phyloP scores from a whole-genome alignment of 176 grass and related monocot species.

The Poa annua region DNA sequence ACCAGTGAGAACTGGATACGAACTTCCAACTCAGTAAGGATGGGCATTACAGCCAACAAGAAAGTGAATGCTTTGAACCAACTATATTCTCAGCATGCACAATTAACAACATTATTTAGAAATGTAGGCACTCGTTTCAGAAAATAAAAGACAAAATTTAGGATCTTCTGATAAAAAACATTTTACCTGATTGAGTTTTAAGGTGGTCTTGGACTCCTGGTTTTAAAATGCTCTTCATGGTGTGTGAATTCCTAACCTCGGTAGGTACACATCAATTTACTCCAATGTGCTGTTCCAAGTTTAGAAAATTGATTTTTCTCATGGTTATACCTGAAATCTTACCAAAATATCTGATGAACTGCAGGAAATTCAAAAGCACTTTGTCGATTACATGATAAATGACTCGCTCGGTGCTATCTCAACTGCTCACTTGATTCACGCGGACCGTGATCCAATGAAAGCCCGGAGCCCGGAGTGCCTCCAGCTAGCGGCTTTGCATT shows the following conservation, averaged over 20 bases:
- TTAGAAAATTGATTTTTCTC: background rate
- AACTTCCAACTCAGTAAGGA: background rate
- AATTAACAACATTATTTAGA: slow-evolving; percentile 11
- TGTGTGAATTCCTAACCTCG: background rate
- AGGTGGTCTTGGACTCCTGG: background rate
- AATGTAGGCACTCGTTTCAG: background rate
- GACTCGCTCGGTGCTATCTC: slow-evolving; percentile 77
- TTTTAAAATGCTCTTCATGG: background rate
- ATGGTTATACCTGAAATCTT: slow-evolving; percentile 23
- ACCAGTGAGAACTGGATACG: slow-evolving; percentile 6
- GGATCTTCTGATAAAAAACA: background rate
- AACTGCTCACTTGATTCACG: slow-evolving; percentile 78
- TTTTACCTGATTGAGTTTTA: background rate
- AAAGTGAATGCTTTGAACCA: slow-evolving; percentile 2
- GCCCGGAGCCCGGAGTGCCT: slow-evolving; percentile 74
- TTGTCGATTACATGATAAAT: slow-evolving; percentile 91
- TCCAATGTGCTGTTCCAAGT: background rate
- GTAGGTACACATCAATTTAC: background rate
- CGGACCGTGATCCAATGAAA: slow-evolving; percentile 72
- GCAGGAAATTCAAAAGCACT: slow-evolving; percentile 95
- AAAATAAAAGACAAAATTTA: background rate
- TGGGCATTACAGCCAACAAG: slow-evolving; percentile 15
- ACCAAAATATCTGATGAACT: slow-evolving; percentile 37
- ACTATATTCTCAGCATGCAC: background rate
- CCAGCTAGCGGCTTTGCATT: slow-evolving; percentile 78